Evolutionary conservation across 306 rosid species (phyloP), one percentile per base, ranked within the genome.

Genomic region (Casuarina glauca): DNA sequence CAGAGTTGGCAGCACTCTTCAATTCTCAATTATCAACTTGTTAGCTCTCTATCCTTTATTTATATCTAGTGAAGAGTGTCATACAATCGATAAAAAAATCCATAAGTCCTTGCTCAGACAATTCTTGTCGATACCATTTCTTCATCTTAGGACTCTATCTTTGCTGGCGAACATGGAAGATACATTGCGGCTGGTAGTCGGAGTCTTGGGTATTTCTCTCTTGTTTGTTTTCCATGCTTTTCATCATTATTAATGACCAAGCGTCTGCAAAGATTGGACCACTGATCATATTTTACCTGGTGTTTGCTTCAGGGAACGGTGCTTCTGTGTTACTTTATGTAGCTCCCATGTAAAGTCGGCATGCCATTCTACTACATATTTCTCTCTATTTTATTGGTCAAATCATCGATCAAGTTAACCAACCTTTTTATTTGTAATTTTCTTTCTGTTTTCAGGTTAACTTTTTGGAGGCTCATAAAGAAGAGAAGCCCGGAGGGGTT

Each of bases 401-500:
- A 9, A 35, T n/a, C 62, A 1, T 26, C 32, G 38, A 71, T 3
- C 41, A 46, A 10, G 2, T n/a, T 2, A 38, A 5, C 42, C 53
- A 4, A 20, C 32, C 42, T 20, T 62, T 1, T 46, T 71, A 75
- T 51, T 9, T 6, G 46, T 41, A 55, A 9, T 73, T 69, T 72
- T n/a, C 4, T 74, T 38, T 6, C 3, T 39, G 48, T 51, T 69
- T 16, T 67, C 83, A 94, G 87, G 82, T 81, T 64, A 69, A 94
- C 98, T 39, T 87, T 92, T 76, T 69, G 61, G 61, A 90, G 97
- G 78, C 88, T 94, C 26, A 72, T 90, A 81, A 85, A 58, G 86
- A 94, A 89, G 86, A 92, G 84, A 75, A 90, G 85, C 86, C 90
- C 96, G 6, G 96, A 87, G 76, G 97, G 83, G 69, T 94, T 87